A percentile compares a stretch with the other conserved stretches of the same genome.
phyloP scores from a whole-genome alignment of 805 yeast species.

The Metschnikowia similis region DNA sequence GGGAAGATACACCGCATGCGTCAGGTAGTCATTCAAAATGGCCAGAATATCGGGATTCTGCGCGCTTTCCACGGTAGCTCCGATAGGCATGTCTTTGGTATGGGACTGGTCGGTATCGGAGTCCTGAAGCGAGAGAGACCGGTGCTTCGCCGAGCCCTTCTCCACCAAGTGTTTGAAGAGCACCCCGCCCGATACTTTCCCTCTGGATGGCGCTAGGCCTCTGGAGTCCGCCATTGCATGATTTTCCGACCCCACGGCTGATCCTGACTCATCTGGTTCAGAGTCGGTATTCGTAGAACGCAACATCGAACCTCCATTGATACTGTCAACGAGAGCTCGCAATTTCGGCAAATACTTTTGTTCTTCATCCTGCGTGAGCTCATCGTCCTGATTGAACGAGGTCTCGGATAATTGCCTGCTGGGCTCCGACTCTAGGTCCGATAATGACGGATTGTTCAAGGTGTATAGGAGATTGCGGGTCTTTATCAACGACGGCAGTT shows the following conservation, averaged over 20 bases:
- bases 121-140: background rate
- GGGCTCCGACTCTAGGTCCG: slow-evolving; percentile 29
- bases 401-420: slow-evolving; percentile 10
- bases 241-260: background rate
- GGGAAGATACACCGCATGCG: slow-evolving; percentile 51
- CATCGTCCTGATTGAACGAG: slow-evolving; percentile 13
- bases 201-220: background rate
- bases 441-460: slow-evolving; percentile 34
- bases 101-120: background rate
- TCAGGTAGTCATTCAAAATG: slow-evolving; percentile 26
- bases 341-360: background rate
- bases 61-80: background rate
- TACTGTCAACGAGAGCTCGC: background rate
- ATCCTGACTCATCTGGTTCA: background rate
- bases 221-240: background rate
- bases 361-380: slow-evolving; percentile 1
- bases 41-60: slow-evolving; percentile 6
- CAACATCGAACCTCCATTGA: no score
- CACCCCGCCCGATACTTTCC: background rate
- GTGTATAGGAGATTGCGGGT: slow-evolving; percentile 31
- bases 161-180: background rate
- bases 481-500: slow-evolving; percentile 7
- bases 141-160: background rate
- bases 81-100: slow-evolving; percentile 1
- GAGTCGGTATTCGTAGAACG: background rate